These are phyloP conservation scores for Leishmania mexicana DNA, from an alignment of 208 protist genomes.

Conservation along the genomic window DNA sequence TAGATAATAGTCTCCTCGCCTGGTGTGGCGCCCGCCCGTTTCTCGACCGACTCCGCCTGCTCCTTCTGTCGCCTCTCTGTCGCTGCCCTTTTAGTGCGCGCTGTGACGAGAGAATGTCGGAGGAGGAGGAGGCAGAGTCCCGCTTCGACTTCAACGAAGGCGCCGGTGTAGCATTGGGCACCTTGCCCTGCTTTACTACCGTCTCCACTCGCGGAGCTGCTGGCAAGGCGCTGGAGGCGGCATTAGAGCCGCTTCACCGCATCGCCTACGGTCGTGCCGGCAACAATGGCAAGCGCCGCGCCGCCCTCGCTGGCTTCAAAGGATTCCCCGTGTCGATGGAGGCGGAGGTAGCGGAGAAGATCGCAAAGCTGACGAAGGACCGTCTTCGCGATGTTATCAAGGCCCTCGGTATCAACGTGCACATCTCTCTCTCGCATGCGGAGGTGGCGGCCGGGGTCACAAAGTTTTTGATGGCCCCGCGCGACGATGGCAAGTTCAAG, in stretches of 20 bases:
- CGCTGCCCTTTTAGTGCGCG: not conserved
- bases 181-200: conserved; percentile 54
- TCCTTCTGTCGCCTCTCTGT: not conserved
- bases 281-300: conserved; percentile 40
- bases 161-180: conserved; percentile 43
- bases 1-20: not conserved
- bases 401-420: conserved; percentile 49
- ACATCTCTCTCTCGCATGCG: conserved; percentile 36
- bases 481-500: conserved; percentile 26
- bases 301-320: conserved; percentile 57
- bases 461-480: conserved; percentile 69
- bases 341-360: conserved; percentile 38
- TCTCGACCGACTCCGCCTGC: not conserved
- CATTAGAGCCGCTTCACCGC: conserved; percentile 73
- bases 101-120: conserved; percentile 2
- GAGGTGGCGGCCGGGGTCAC: conserved; percentile 45
- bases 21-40: not conserved
- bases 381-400: conserved; percentile 59
- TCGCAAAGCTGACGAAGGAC: conserved; percentile 53
- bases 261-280: conserved; percentile 71
- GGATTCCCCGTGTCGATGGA: conserved; percentile 54
- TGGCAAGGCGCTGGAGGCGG: conserved; percentile 43
- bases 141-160: conserved; percentile 59
- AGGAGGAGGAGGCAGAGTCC: conserved; percentile 23
- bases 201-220: conserved; percentile 36